Conservation (phyloP, 306 rosid species). For the Casuarina cunninghamiana region DNA sequence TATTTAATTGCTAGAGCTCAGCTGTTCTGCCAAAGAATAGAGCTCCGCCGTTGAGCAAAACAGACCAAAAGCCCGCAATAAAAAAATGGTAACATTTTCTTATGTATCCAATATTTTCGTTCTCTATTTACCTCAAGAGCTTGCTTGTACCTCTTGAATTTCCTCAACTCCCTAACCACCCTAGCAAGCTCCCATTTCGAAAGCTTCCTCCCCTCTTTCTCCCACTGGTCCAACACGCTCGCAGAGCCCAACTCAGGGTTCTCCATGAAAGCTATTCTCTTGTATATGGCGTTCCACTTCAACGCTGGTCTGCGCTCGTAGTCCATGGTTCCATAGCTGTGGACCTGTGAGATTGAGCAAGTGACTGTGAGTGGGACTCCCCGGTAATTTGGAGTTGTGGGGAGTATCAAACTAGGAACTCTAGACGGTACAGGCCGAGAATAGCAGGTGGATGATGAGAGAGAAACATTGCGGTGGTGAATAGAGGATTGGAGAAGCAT, state of each 20-base stretch:
- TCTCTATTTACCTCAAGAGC: slow-evolving; percentile 75
- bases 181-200: slow-evolving; percentile 83
- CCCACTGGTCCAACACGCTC: slow-evolving; percentile 75
- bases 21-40: not conserved
- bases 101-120: not conserved
- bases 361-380: slow-evolving; percentile 30
- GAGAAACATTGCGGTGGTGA: slow-evolving; percentile 44
- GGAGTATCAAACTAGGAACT: slow-evolving; percentile 26
- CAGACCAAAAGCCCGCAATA: not conserved
- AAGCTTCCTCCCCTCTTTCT: slow-evolving; percentile 66
- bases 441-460: slow-evolving; percentile 53
- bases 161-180: slow-evolving; percentile 79
- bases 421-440: slow-evolving; percentile 28
- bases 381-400: slow-evolving; percentile 9
- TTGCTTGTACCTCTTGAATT: slow-evolving; percentile 41
- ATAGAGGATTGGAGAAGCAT: slow-evolving; percentile 59
- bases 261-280: slow-evolving; percentile 55
- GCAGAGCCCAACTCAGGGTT: slow-evolving; percentile 64
- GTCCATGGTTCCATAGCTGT: slow-evolving; percentile 71
- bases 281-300: slow-evolving; percentile 66
- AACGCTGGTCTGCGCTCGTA: slow-evolving; percentile 60
- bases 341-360: slow-evolving; percentile 63
- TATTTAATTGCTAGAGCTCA: not conserved
- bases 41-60: slow-evolving; percentile 15
- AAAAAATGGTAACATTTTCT: not conserved